These are phyloP conservation scores for Wickerhamiella alocasiicola DNA, from an alignment of 805 yeast species.

Conservation along the genomic window DNA sequence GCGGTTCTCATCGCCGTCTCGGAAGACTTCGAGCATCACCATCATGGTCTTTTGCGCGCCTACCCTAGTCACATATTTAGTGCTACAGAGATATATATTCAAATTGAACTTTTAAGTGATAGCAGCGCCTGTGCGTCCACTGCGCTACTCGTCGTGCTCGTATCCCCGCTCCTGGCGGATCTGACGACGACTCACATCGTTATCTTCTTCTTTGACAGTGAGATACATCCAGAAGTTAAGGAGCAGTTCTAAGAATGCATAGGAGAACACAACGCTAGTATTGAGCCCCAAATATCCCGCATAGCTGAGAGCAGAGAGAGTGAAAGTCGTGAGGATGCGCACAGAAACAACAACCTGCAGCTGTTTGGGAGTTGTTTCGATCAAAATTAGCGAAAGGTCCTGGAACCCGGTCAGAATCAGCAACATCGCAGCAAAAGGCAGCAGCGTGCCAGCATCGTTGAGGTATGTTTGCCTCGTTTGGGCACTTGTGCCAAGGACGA, in stretches of 20 bases:
- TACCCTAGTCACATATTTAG: no score
- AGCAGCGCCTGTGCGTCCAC: no score
- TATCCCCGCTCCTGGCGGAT: slow-evolving; percentile 20
- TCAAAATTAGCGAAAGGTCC: slow-evolving; percentile 22
- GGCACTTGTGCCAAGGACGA: slow-evolving; percentile 22
- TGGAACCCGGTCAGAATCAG: slow-evolving; percentile 20
- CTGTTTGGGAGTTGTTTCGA: slow-evolving; percentile 17
- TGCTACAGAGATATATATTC: no score
- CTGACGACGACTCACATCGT: slow-evolving; percentile 21
- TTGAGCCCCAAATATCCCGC: slow-evolving; percentile 19
- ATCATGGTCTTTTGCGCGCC: no score
- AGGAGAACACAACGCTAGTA: slow-evolving; percentile 24
- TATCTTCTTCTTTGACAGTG: slow-evolving; percentile 27
- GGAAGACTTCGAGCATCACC: no score
- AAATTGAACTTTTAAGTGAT: no score
- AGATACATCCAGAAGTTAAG: slow-evolving; percentile 24
- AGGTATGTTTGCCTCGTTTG: slow-evolving; percentile 18
- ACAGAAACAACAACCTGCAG: slow-evolving; percentile 23
- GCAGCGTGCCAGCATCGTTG: slow-evolving; percentile 18
- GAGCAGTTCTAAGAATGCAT: slow-evolving; percentile 24
- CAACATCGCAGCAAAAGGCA: slow-evolving; percentile 20
- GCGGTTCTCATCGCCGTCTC: no score
- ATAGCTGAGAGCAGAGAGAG: slow-evolving; percentile 19
- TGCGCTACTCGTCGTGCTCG: no score
- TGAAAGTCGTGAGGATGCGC: slow-evolving; percentile 23